These are phyloP conservation scores for Schoenoplectus triqueter DNA, from an alignment of 202 grass and related monocot genomes.

Conservation along the genomic window DNA sequence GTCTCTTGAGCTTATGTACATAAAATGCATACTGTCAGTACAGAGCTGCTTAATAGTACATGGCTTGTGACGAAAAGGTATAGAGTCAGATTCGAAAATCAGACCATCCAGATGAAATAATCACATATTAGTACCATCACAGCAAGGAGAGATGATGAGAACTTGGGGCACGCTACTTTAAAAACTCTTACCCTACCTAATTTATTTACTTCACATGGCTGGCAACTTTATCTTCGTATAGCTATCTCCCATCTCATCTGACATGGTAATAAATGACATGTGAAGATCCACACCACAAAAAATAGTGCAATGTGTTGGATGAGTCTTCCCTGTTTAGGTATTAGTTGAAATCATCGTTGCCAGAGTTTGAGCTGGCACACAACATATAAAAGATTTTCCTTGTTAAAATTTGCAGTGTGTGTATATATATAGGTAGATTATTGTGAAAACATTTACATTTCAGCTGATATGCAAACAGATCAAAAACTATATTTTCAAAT, in stretches of 20 bases:
- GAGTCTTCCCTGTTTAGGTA: slow-evolving; percentile 28
- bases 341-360: slow-evolving; percentile 31
- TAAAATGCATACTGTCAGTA: background rate
- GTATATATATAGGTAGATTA: too few species aligned
- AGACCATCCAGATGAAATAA: background rate
- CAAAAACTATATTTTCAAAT: too few species aligned
- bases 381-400: slow-evolving; percentile 20
- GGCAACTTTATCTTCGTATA: slow-evolving; percentile 35
- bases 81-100: background rate
- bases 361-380: background rate
- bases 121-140: slow-evolving; percentile 14
- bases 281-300: slow-evolving; percentile 11
- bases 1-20: background rate
- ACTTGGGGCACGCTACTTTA: background rate
- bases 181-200: slow-evolving; percentile 27
- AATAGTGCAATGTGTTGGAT: slow-evolving; percentile 21
- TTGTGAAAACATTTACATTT: too few species aligned
- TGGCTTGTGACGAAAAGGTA: background rate
- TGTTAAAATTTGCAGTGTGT: background rate
- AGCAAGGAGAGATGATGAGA: background rate
- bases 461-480: too few species aligned
- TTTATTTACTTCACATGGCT: slow-evolving; percentile 42
- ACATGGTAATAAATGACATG: slow-evolving; percentile 42
- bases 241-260: slow-evolving; percentile 31
- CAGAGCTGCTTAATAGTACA: background rate